phyloP scores from a whole-genome alignment of 1,284 basidiomycete genomes.

The Cutaneotrichosporon cutaneum region DNA sequence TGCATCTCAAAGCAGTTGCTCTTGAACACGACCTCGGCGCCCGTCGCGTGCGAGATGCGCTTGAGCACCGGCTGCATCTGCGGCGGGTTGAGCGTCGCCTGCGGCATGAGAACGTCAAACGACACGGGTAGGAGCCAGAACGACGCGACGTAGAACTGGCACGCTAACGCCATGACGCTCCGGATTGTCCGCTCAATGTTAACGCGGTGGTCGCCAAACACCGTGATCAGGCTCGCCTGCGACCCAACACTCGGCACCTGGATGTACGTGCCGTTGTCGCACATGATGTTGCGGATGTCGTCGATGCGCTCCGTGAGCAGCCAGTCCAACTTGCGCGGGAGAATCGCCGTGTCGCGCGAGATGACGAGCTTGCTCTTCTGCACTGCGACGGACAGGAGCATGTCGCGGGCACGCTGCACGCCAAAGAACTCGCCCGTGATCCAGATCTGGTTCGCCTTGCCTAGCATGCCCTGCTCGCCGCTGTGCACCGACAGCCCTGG shows the following conservation, averaged over 20 bases:
- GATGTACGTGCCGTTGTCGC: slow-evolving; percentile 94
- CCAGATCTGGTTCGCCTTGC: slow-evolving; percentile 72
- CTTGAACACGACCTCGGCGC: slow-evolving; percentile 95
- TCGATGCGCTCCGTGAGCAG: slow-evolving; percentile 90
- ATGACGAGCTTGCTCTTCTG: slow-evolving; percentile 91
- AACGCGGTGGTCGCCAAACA: slow-evolving; percentile 91
- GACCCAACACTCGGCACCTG: slow-evolving; percentile 77
- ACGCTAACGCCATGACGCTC: slow-evolving; percentile 92
- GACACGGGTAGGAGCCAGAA: slow-evolving; percentile 93
- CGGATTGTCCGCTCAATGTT: slow-evolving; percentile 94
- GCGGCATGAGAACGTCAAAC: slow-evolving; percentile 84
- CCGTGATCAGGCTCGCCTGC: slow-evolving; percentile 81
- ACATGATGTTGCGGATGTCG: slow-evolving; percentile 87
- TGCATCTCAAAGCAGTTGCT: slow-evolving; percentile 97
- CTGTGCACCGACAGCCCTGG: slow-evolving; percentile 44
- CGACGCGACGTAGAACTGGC: slow-evolving; percentile 92
- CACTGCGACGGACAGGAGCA: slow-evolving; percentile 83
- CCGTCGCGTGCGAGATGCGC: slow-evolving; percentile 79
- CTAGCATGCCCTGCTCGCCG: slow-evolving; percentile 56
- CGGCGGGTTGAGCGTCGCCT: slow-evolving; percentile 70
- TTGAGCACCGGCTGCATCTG: slow-evolving; percentile 83
- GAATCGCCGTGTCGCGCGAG: slow-evolving; percentile 86
- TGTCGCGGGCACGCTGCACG: slow-evolving; percentile 90
- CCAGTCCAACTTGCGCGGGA: slow-evolving; percentile 97
- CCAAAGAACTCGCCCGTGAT: slow-evolving; percentile 98